Evolutionary conservation across 257 asterid genomes (phyloP).

Genomic region (Eustoma russellianum): DNA sequence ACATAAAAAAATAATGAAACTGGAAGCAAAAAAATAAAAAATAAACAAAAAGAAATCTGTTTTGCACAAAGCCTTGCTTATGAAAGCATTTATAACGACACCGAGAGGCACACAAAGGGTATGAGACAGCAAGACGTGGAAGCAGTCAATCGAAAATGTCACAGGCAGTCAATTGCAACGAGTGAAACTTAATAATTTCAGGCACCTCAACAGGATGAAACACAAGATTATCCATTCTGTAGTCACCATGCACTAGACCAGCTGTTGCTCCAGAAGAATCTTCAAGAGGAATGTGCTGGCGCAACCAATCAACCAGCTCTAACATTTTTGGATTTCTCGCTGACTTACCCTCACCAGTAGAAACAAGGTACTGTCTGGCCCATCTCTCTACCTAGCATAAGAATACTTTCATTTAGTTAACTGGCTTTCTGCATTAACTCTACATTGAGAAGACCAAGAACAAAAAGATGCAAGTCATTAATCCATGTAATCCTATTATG

Average conservation of each 20-base stretch:
- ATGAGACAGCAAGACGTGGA: background rate
- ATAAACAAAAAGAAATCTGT: too few species aligned
- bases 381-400: slow-evolving; percentile 80
- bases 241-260: slow-evolving; percentile 97
- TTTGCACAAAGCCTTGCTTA: background rate
- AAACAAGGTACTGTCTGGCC: slow-evolving; percentile 79
- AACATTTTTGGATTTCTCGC: slow-evolving; percentile 80
- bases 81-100: background rate
- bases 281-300: slow-evolving; percentile 68
- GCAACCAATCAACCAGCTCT: slow-evolving; percentile 76
- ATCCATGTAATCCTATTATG: background rate
- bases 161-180: background rate
- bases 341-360: slow-evolving; percentile 87
- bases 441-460: background rate
- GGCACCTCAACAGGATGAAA: slow-evolving; percentile 93
- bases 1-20: slow-evolving; percentile 6
- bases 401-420: slow-evolving; percentile 12
- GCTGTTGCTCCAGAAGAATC: slow-evolving; percentile 80
- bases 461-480: slow-evolving; percentile 1
- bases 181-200: background rate
- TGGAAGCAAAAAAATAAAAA: background rate
- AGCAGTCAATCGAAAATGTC: background rate
- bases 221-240: slow-evolving; percentile 87
- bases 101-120: too few species aligned
- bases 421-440: background rate